Conservation (phyloP, 768 basidiomycete species). For the Galerina marginata region DNA sequence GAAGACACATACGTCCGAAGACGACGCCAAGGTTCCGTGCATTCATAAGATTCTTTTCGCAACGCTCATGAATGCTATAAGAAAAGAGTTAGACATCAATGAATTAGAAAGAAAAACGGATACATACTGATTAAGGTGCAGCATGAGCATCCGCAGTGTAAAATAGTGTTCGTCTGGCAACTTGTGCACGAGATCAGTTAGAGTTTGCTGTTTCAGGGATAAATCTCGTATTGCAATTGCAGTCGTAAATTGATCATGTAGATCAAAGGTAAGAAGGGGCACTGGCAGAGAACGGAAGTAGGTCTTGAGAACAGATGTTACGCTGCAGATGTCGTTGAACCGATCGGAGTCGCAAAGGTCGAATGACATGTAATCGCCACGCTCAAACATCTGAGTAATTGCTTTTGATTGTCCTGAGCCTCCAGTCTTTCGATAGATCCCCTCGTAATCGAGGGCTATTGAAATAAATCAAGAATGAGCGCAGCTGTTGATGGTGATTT, state of each 20-base stretch:
- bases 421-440: slow-evolving; percentile 97
- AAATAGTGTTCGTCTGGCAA: slow-evolving; percentile 89
- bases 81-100: slow-evolving; percentile 29
- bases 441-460: slow-evolving; percentile 91
- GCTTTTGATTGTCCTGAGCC: slow-evolving; percentile 90
- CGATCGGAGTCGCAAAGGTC: slow-evolving; percentile 85
- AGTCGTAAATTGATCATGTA: slow-evolving; percentile 89
- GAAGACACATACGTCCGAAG: slow-evolving; percentile 85
- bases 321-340: slow-evolving; percentile 97
- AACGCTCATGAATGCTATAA: slow-evolving; percentile 62
- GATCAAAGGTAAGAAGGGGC: slow-evolving; percentile 87
- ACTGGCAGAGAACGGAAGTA: slow-evolving; percentile 94
- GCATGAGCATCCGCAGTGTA: slow-evolving; percentile 81
- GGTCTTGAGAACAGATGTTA: slow-evolving; percentile 95
- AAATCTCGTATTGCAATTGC: slow-evolving; percentile 75
- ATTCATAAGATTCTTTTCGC: slow-evolving; percentile 88
- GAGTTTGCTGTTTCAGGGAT: slow-evolving; percentile 56
- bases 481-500: neutral
- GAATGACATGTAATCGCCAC: slow-evolving; percentile 88
- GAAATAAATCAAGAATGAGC: no score
- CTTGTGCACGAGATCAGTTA: slow-evolving; percentile 73
- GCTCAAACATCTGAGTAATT: slow-evolving; percentile 94
- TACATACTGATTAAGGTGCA: slow-evolving; percentile 84
- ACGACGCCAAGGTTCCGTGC: slow-evolving; percentile 96
- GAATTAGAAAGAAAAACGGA: neutral